A percentile compares a stretch with the other conserved stretches of the same genome.
Evolutionary conservation across 2,329 filamentous ascomycete species (phyloP).

Genomic region (Rutstroemia sp.): DNA sequence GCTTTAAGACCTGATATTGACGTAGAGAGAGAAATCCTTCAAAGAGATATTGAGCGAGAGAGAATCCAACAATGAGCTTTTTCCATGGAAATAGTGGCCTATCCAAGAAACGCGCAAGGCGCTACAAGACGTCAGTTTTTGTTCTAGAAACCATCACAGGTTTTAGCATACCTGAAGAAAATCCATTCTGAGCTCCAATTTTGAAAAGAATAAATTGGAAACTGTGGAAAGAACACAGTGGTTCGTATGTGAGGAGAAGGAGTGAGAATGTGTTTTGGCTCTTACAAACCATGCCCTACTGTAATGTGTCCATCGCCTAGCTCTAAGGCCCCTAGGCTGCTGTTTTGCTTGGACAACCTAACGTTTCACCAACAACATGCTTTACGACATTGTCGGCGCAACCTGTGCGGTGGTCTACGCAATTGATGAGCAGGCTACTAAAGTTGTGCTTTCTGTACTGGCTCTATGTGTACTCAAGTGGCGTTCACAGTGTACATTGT

Average conservation of each 20-base stretch:
- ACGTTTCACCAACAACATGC: neutral
- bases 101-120: constrained; percentile 80
- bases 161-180: constrained; percentile 27
- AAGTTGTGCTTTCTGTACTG: too few species aligned
- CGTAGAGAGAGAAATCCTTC: constrained; percentile 84
- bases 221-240: neutral
- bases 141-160: neutral
- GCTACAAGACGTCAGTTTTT: constrained; percentile 35
- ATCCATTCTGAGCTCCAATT: constrained; percentile 26
- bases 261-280: neutral
- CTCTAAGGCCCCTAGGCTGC: neutral
- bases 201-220: neutral
- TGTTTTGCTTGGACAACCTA: neutral
- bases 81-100: constrained; percentile 96
- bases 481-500: too few species aligned
- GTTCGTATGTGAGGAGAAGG: neutral
- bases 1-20: constrained; percentile 81
- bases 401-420: too few species aligned
- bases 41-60: constrained; percentile 80
- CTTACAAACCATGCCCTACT: neutral
- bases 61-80: constrained; percentile 90
- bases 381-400: neutral
- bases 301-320: neutral
- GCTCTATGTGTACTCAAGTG: too few species aligned
- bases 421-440: too few species aligned